Conservation (phyloP, 148 eudicot species). For the Fallopia convolvulus region DNA sequence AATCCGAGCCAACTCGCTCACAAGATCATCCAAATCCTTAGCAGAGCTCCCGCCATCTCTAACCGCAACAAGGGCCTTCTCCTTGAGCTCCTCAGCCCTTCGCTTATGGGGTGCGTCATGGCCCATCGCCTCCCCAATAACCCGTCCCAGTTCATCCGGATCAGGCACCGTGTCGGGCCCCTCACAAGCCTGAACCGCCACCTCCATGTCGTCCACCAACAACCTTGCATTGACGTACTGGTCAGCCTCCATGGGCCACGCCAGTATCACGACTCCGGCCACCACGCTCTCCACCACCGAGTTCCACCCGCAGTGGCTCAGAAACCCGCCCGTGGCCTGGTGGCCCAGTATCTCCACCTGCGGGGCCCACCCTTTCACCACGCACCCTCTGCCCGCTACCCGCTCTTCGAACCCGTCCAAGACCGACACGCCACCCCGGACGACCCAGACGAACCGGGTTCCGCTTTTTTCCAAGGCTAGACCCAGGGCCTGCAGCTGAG, state of each 20-base stretch:
- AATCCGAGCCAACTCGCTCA: conserved; percentile 2
- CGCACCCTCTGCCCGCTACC: background rate
- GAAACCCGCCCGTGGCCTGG: conserved; percentile 37
- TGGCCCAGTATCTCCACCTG: conserved; percentile 35
- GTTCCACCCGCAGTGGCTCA: conserved; percentile 59
- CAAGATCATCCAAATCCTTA: conserved; percentile 11
- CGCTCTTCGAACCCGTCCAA: conserved; percentile 18
- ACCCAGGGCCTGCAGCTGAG: background rate
- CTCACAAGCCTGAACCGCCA: background rate
- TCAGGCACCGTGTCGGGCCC: background rate
- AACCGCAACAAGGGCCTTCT: conserved; percentile 26
- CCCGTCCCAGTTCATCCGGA: background rate
- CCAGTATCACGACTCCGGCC: conserved; percentile 26
- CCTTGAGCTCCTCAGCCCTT: conserved; percentile 25
- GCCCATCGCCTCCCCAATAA: background rate
- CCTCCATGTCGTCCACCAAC: background rate
- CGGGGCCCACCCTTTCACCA: background rate
- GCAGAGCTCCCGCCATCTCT: background rate
- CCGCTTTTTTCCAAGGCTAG: conserved; percentile 1
- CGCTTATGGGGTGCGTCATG: conserved; percentile 10
- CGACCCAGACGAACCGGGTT: too few relatives aligned
- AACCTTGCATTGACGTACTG: background rate
- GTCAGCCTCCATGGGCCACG: conserved; percentile 12
- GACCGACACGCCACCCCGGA: background rate
- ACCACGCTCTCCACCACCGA: conserved; percentile 34